A percentile compares a stretch with the other conserved stretches of the same genome.
Conservation (phyloP, 805 yeast genomes). For the Maudiozyma bulderi region DNA sequence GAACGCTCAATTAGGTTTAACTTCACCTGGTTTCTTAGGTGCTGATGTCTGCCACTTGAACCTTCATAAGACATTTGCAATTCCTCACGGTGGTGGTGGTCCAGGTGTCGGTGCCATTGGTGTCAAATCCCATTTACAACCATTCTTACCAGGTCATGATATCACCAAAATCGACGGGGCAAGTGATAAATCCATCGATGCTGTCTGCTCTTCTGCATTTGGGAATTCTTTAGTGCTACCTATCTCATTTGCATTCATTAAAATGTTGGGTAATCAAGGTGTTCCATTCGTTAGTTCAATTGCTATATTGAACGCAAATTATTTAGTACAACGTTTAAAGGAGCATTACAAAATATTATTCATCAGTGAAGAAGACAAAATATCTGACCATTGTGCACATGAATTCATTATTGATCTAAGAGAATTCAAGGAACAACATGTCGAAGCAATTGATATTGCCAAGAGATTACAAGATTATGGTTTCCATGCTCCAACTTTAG, state of each 20-base stretch:
- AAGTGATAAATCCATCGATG: slow-evolving; percentile 42
- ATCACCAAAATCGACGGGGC: slow-evolving; percentile 30
- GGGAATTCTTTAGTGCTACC: slow-evolving; percentile 93
- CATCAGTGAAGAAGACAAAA: slow-evolving; percentile 31
- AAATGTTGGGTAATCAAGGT: slow-evolving; percentile 81
- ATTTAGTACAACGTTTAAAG: slow-evolving; percentile 75
- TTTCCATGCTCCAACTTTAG: slow-evolving; percentile 97
- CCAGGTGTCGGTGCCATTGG: slow-evolving; percentile 99
- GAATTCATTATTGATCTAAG: slow-evolving; percentile 91
- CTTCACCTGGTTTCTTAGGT: slow-evolving; percentile 95
- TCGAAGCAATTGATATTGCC: slow-evolving; percentile 94
- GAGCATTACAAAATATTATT: slow-evolving; percentile 70
- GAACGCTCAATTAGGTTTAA: slow-evolving; percentile 97
- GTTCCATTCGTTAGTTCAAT: slow-evolving; percentile 79
- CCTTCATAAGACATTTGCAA: slow-evolving; percentile 93
- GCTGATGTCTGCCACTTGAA: slow-evolving; percentile 98
- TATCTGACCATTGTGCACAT: slow-evolving; percentile 80
- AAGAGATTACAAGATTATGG: slow-evolving; percentile 97
- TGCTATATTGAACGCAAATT: slow-evolving; percentile 92
- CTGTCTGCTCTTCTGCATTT: slow-evolving; percentile 89
- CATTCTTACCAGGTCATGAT: slow-evolving; percentile 75
- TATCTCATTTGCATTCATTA: slow-evolving; percentile 89
- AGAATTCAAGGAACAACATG: slow-evolving; percentile 64
- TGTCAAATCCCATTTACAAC: slow-evolving; percentile 70
- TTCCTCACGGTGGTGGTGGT: slow-evolving; percentile 99